Conservation (phyloP, 73 alveolate genomes). For the Tetrahymena borealis region DNA sequence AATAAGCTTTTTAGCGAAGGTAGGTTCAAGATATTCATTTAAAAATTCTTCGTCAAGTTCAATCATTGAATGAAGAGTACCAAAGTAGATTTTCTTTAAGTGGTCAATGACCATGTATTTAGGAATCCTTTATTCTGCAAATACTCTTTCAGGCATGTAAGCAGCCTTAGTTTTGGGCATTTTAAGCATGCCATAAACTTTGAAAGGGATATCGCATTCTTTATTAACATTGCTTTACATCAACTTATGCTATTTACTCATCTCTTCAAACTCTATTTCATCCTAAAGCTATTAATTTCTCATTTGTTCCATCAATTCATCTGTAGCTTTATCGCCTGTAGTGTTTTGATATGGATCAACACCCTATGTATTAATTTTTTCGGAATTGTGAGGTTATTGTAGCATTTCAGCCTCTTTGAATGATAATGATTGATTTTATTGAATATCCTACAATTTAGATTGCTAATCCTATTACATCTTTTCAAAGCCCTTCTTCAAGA, state of each 20-base stretch:
- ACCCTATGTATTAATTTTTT: not conserved
- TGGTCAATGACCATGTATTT: slow-evolving; percentile 55
- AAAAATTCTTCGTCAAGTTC: slow-evolving; percentile 56
- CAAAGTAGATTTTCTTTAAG: slow-evolving; percentile 48
- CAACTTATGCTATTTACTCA: not conserved
- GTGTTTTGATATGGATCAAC: not conserved
- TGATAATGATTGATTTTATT: not conserved
- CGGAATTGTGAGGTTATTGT: not conserved
- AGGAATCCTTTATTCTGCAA: slow-evolving; percentile 47
- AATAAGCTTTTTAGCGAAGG: slow-evolving; percentile 32
- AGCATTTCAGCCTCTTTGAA: not conserved
- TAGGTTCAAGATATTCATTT: slow-evolving; percentile 46
- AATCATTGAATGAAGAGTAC: slow-evolving; percentile 31
- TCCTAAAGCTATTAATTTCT: not conserved
- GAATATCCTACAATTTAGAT: not conserved
- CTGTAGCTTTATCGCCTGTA: not conserved
- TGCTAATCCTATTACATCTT: not conserved
- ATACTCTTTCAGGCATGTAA: slow-evolving; percentile 47
- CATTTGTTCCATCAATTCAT: not conserved
- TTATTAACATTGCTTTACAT: not conserved
- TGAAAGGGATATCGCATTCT: not conserved
- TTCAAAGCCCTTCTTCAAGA: not conserved
- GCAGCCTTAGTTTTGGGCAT: not conserved
- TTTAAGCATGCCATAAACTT: not conserved
- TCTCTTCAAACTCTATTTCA: not conserved